These are phyloP conservation scores for Arthromyces matolae DNA, from an alignment of 768 basidiomycete species.

Conservation along the genomic window DNA sequence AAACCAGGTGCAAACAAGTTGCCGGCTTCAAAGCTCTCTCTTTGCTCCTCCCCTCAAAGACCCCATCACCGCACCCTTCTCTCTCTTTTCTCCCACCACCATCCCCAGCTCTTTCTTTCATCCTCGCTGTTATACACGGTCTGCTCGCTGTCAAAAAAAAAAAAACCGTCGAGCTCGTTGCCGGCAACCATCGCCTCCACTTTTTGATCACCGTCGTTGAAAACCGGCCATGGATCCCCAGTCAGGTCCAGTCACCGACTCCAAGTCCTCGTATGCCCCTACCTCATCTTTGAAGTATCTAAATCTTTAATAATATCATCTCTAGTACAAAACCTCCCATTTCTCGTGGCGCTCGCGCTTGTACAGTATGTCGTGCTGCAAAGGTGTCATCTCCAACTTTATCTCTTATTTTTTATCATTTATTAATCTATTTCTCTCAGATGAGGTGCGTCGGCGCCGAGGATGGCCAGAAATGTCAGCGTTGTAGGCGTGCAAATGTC, in stretches of 20 bases:
- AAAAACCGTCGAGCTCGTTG: background rate
- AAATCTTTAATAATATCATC: constrained; percentile 4
- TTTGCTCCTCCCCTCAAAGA: constrained; percentile 8
- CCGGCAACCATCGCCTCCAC: constrained; percentile 15
- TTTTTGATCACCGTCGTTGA: constrained; percentile 44
- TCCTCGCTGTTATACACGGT: background rate
- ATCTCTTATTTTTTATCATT: constrained; percentile 14
- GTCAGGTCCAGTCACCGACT: constrained; percentile 29
- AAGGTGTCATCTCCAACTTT: constrained; percentile 47
- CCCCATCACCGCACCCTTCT: constrained; percentile 13
- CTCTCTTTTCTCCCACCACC: constrained; percentile 14
- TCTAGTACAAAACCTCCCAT: constrained; percentile 42
- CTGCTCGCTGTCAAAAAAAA: constrained; percentile 8
- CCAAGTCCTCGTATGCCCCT: constrained; percentile 30
- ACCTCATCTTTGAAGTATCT: background rate
- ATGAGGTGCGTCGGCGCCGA: constrained; percentile 93
- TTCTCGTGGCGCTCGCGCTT: constrained; percentile 60
- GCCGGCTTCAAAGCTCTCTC: constrained; percentile 22
- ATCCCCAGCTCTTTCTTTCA: constrained; percentile 1
- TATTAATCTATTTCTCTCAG: constrained; percentile 44
- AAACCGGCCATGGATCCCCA: constrained; percentile 41
- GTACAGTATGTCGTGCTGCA: constrained; percentile 80
- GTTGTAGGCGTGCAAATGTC: constrained; percentile 76
- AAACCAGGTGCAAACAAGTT: constrained; percentile 34
- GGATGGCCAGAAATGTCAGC: constrained; percentile 79